Base-by-base conservation (phyloP, 306 rosid genomes). In the Elaeagnus macrophylla region DNA sequence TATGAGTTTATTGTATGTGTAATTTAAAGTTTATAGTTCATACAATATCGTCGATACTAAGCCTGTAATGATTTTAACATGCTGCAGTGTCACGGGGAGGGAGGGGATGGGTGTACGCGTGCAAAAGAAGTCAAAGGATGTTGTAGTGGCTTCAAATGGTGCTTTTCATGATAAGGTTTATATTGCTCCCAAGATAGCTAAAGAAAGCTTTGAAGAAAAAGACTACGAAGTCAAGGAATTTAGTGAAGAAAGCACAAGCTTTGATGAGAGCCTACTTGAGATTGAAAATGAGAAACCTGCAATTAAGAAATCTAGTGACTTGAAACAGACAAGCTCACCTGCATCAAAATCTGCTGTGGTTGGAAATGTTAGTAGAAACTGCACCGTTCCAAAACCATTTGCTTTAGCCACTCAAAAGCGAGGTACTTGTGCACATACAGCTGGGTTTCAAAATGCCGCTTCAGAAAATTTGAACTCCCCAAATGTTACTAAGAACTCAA, bases 61-160 rank as follows among this genome's bases (percentile, higher is more conserved):
- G 43, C 39, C 55, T 25, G 32, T 25, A 52, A 54, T 49, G 25
- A 66, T 32, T 50, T 56, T 73, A 54, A 45, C 42, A 12, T 76
- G 93, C 89, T 76, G 93, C 89, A 87, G 99, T 36, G 70, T 70
- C 55, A 93, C 88, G 96, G 96, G 95, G 61, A 84, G 89, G 68
- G 99, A 93, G 79, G 70, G 82, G 51, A 61, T 78, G 43, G 90
- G 93, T 76, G 64, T 72, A 40, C 70, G 36, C 69, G 65, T 56
- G 64, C 84, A 78, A 48, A 77, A 65, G 75, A 70, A 79, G 71
- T 75, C 75, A 51, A 86, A 67, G 44, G 75, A 67, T 64, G 32
- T 42, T 8, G 17, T 51, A 37, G 67, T 42, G 37, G 53, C 74
- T 57, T 55, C 82, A 56, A 70, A 70, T 68, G 86, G 86, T 13